phyloP scores from a whole-genome alignment of 305 asterid species.

The Solanum hybrid region DNA sequence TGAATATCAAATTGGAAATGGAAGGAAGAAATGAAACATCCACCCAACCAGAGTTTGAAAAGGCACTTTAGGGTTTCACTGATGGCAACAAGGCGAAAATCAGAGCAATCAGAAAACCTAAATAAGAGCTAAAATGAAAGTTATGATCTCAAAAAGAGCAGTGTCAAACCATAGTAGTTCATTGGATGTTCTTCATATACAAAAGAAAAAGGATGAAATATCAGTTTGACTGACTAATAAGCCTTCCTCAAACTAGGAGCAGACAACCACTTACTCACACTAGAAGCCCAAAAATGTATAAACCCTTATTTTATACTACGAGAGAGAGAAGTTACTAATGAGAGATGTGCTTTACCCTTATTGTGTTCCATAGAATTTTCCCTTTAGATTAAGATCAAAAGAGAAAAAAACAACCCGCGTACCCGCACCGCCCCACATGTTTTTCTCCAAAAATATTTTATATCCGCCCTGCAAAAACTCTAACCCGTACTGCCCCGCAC shows the following conservation, averaged over 20 bases:
- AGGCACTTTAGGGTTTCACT: background rate
- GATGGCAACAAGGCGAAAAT: background rate
- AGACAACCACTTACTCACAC: background rate
- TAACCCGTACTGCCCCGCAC: background rate
- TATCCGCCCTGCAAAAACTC: background rate
- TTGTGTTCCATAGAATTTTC: background rate
- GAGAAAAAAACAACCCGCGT: background rate
- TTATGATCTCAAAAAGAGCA: background rate
- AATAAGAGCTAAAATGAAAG: background rate
- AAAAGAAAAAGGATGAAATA: background rate
- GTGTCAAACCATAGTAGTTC: background rate
- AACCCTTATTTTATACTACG: background rate
- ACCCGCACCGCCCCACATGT: background rate
- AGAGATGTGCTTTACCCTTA: background rate
- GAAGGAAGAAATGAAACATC: background rate
- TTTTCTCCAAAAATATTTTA: background rate
- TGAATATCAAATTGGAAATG: background rate
- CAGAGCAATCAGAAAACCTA: background rate
- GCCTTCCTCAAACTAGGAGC: background rate
- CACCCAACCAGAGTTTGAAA: background rate
- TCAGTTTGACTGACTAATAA: background rate
- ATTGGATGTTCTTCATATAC: background rate
- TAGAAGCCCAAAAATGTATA: background rate
- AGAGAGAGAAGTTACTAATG: background rate
- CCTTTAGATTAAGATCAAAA: background rate